Evolutionary conservation across 768 basidiomycete genomes (phyloP).

Genomic region (Suillus subaureus): DNA sequence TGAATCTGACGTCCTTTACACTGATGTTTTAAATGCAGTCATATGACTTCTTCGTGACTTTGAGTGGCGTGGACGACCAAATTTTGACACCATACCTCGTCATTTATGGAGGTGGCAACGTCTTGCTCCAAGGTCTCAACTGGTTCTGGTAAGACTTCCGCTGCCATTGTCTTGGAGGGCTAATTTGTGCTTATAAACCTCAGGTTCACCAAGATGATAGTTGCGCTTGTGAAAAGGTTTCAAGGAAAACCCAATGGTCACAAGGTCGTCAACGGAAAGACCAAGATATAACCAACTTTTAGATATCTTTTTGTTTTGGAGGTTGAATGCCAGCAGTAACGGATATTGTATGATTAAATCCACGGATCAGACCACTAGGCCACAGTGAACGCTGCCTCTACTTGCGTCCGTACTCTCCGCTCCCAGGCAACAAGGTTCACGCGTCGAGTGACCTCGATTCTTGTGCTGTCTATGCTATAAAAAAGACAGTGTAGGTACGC

Average conservation of each 20-base stretch:
- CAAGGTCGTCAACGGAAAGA: constrained; percentile 17
- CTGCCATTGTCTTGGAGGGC: not conserved
- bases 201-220: constrained; percentile 80
- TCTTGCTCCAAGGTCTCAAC: constrained; percentile 72
- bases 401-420: constrained; percentile 59
- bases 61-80: constrained; percentile 55
- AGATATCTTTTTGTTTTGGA: not conserved
- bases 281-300: constrained; percentile 15
- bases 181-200: constrained; percentile 1
- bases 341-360: not conserved
- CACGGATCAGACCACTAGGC: not conserved
- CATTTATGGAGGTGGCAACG: constrained; percentile 59
- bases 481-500: constrained; percentile 78
- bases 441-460: constrained; percentile 67
- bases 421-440: constrained; percentile 86
- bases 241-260: constrained; percentile 23
- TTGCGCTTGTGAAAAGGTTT: constrained; percentile 66
- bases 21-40: constrained; percentile 46
- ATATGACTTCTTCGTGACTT: constrained; percentile 61
- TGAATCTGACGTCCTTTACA: not conserved
- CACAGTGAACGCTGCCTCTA: constrained; percentile 52
- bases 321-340: not conserved
- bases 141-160: constrained; percentile 68
- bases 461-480: constrained; percentile 42
- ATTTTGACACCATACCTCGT: constrained; percentile 53